Base-by-base conservation (phyloP, 2,329 filamentous ascomycete species). In the Pseudogymnoascus sp. region DNA sequence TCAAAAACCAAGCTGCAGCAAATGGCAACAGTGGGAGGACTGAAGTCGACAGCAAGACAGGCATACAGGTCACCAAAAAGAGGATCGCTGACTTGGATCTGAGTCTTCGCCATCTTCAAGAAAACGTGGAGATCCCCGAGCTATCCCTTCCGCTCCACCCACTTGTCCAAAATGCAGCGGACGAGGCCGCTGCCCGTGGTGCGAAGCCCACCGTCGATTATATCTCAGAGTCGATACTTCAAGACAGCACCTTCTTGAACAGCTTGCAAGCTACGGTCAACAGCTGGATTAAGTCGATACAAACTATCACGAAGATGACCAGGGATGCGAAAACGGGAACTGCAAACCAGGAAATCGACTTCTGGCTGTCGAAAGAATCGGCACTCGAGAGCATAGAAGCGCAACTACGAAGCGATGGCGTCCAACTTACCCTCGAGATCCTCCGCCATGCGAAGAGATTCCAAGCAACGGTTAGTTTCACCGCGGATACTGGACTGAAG, bases 211-310 rank as follows among this genome's bases (percentile, higher is more conserved):
- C 87, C 0, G 84, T 92, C 45, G 91, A 97, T 45, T 77, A 91
- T 64, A 89, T 99, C 55, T 88, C 91, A 2, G 70, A 83, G 7
- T 76, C 83, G 9, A 82, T 95, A n/a, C 79, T 97, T 35, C 87
- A 90, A 63, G 94, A 97, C 75, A 96, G 90, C 70, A 86, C 86
- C 9, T 95, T 99, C 68, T 87, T 97, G 70, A 99, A 99, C 75
- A 92, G 88, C 68, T 80, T 99, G 37, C 94, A 97, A 73, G 88
- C 90, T 59, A 94, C 88, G 58, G 94, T 97, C 64, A 99, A 97
- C 74, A 87, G 88, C 65, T 99, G 94, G 94, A 99, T 99, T 77
- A 96, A 96, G 77, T 96, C 93, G 9, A 99, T 99, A 67, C 93
- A 97, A 74, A 88, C 88, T 58, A 95, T 97, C 68, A 99, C 94